Evolutionary conservation across 352 stramenopile genomes (phyloP), one percentile per base, ranked within the genome.

Genomic region (Pilasporangium apinafurcum): DNA sequence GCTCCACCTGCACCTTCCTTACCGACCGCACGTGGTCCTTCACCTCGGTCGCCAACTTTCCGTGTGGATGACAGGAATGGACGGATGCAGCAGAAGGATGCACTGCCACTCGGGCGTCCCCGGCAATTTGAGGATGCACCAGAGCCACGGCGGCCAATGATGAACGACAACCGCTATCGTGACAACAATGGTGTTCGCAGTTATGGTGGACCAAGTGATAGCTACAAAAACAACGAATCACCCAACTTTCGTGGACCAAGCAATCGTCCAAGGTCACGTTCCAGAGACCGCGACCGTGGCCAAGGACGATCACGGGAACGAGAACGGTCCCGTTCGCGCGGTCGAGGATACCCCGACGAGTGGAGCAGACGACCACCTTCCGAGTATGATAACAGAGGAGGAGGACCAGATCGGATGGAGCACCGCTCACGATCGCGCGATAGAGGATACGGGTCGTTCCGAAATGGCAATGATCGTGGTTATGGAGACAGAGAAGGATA

Each of bases 101-200:
- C 6, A 21, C 17, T 8, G 34, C 17, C 2, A 25, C 37, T 44
- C 10, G 41, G 40, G 10, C 39, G 53, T 45, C 14, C 48, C n/a
- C 16, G 63, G 0, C 77, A 90, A 58, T 90, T 90, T 46, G 74
- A 90, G 16, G 71, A 90, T 48, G 74, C 77, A 14, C 57, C 60
- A 0, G 63, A 65, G 47, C 56, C 48, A 20, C 30, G 29, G 34
- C 51, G 33, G 8, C 34, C 51, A 47, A 31, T 25, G 29, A 25
- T 34, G 36, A 41, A 22, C 38, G 26, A 25, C 18, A 29, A 31
- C 44, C 12, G 48, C 33, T 44, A 31, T 36, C 24, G 21, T 30
- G 25, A 16, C 36, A 32, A 22, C 27, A 37, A 54, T 20, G 26
- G 29, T 1, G 42, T 34, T 27, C 27, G 42, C 13, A 26, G 40